phyloP scores from a whole-genome alignment of 164 flowering plant genomes.

The Hamamelis virginiana region DNA sequence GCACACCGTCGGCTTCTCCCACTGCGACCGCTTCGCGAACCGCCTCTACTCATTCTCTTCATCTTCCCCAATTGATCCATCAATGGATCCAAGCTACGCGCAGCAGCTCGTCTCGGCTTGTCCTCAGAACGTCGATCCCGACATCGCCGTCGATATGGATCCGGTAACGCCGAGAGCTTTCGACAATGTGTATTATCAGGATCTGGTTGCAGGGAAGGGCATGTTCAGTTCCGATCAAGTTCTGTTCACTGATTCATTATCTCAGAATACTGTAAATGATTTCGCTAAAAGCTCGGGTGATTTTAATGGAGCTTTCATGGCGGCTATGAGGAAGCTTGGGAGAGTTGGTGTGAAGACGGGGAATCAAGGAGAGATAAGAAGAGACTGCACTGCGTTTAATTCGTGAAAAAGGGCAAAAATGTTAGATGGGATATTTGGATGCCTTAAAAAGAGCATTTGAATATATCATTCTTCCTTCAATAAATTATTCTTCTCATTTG shows the following conservation, averaged over 20 bases:
- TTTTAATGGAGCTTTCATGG: slow-evolving; percentile 46
- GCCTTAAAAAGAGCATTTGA: too few species aligned
- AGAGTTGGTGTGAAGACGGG: slow-evolving; percentile 65
- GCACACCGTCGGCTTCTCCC: slow-evolving; percentile 81
- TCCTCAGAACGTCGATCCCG: slow-evolving; percentile 53
- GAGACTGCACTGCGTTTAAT: slow-evolving; percentile 60
- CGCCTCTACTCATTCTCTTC: slow-evolving; percentile 57
- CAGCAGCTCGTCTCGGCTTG: slow-evolving; percentile 49
- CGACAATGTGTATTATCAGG: slow-evolving; percentile 67
- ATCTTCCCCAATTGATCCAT: slow-evolving; percentile 50
- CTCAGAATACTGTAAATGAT: slow-evolving; percentile 41
- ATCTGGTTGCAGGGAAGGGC: slow-evolving; percentile 58
- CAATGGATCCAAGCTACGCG: slow-evolving; percentile 61
- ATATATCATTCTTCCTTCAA: too few species aligned
- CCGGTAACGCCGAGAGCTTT: slow-evolving; percentile 53
- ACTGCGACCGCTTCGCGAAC: slow-evolving; percentile 60
- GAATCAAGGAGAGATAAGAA: slow-evolving; percentile 49
- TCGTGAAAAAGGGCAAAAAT: slow-evolving; percentile 12
- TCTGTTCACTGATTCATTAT: slow-evolving; percentile 43
- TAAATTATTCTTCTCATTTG: too few species aligned
- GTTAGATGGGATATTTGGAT: too few species aligned
- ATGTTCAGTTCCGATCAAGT: slow-evolving; percentile 69
- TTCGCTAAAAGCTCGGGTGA: slow-evolving; percentile 41
- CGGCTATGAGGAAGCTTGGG: slow-evolving; percentile 69
- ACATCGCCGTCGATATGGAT: slow-evolving; percentile 59